These are phyloP conservation scores for Lyophyllum shimeji DNA, from an alignment of 768 basidiomycete species.

Conservation along the genomic window DNA sequence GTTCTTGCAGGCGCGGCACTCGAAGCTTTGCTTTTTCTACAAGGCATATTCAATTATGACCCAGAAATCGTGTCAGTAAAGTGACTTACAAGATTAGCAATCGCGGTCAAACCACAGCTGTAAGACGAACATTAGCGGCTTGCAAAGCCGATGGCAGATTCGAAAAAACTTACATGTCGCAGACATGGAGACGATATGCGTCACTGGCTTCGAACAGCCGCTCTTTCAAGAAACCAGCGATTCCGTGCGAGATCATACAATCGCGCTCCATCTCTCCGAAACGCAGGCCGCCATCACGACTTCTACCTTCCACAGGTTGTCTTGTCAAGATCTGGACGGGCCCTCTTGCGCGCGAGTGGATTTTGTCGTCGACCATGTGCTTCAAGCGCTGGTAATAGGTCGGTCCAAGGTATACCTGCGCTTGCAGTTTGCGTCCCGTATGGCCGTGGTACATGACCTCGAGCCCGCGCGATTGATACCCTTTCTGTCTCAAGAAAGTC, in stretches of 20 bases:
- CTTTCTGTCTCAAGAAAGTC: conserved; percentile 80
- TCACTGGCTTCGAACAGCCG: conserved; percentile 92
- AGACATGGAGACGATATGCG: conserved; percentile 92
- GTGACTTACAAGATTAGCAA: conserved; percentile 83
- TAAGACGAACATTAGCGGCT: conserved; percentile 13
- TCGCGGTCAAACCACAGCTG: conserved; percentile 94
- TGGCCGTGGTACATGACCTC: conserved; percentile 99
- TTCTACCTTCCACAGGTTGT: conserved; percentile 98
- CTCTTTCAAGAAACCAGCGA: conserved; percentile 97
- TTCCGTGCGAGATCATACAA: conserved; percentile 99
- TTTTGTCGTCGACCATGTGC: conserved; percentile 99
- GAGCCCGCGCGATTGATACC: conserved; percentile 95
- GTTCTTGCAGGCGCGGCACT: conserved; percentile 97
- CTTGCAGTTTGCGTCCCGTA: conserved; percentile 96
- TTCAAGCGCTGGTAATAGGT: conserved; percentile 99
- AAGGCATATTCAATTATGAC: conserved; percentile 6
- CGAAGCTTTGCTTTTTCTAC: conserved; percentile 97
- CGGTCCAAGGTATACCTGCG: conserved; percentile 97
- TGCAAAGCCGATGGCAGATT: neutral
- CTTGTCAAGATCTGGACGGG: conserved; percentile 97
- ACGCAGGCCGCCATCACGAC: conserved; percentile 96
- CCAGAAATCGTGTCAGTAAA: neutral
- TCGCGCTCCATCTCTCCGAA: conserved; percentile 99
- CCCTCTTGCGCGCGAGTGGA: conserved; percentile 95
- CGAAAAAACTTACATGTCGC: conserved; percentile 76